Percentiles rank a stretch among this genome's conserved stretches.
These are phyloP conservation scores for Tranzscheliella williamsii DNA, from an alignment of 1,284 basidiomycete genomes.

Conservation along the genomic window DNA sequence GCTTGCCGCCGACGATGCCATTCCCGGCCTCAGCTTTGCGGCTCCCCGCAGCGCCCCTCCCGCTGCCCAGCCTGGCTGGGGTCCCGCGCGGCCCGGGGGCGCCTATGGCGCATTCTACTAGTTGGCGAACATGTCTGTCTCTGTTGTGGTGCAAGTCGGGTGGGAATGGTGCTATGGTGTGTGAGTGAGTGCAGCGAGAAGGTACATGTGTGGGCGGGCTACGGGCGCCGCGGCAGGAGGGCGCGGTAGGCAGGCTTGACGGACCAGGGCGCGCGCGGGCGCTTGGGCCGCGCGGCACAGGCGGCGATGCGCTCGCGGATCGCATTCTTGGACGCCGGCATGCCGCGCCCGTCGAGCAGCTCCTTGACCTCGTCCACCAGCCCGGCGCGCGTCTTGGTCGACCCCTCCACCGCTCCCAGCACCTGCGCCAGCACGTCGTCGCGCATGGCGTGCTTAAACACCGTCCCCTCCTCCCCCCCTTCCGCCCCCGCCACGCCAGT, in stretches of 20 bases:
- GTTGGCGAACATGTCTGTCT: no score
- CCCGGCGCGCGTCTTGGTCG: slow-evolving; percentile 44
- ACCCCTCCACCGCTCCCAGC: slow-evolving; percentile 37
- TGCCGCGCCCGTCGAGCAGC: slow-evolving; percentile 35
- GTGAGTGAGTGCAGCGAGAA: no score
- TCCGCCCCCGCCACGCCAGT: neutral
- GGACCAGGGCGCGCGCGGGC: slow-evolving; percentile 31
- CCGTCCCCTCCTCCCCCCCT: neutral
- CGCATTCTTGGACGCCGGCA: slow-evolving; percentile 42
- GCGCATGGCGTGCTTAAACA: slow-evolving; percentile 22
- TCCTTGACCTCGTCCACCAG: slow-evolving; percentile 51
- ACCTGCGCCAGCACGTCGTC: slow-evolving; percentile 39
- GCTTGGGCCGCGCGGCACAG: slow-evolving; percentile 46
- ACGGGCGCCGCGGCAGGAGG: no score
- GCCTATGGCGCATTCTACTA: slow-evolving; percentile 32
- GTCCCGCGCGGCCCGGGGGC: no score
- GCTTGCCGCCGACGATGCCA: slow-evolving; percentile 1
- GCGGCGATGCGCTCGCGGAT: slow-evolving; percentile 38
- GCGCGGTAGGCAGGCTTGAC: slow-evolving; percentile 35
- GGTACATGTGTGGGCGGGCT: no score
- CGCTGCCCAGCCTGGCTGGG: no score
- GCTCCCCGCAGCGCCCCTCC: slow-evolving; percentile 2
- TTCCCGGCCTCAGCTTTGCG: neutral
- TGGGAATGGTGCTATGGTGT: no score
- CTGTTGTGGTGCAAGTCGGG: no score